These are phyloP conservation scores for Alternaria dauci DNA, from an alignment of 2,329 filamentous ascomycete species.

Conservation along the genomic window DNA sequence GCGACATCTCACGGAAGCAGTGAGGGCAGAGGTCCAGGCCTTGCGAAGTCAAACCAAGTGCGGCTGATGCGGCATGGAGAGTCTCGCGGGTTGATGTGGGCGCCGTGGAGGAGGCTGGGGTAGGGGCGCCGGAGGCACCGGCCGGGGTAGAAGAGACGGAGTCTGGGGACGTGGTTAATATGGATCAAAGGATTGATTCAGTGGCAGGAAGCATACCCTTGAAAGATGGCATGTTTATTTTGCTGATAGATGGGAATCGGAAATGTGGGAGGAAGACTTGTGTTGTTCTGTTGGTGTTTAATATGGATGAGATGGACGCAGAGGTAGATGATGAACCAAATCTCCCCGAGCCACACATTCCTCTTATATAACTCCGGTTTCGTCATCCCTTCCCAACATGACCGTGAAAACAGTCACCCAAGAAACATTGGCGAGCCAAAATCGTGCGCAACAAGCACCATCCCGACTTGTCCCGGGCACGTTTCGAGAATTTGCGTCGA, in stretches of 20 bases:
- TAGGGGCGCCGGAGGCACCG: constrained; percentile 31
- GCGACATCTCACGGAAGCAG: constrained; percentile 38
- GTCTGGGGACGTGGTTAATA: constrained; percentile 22
- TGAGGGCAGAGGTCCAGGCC: constrained; percentile 39
- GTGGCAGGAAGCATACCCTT: constrained; percentile 19
- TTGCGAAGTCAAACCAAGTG: constrained; percentile 27
- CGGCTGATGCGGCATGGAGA: constrained; percentile 32
- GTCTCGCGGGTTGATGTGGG: constrained; percentile 31
- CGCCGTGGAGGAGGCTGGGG: constrained; percentile 25
- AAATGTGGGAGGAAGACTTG: neutral
- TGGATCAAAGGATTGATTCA: neutral
- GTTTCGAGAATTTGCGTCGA: constrained; percentile 26
- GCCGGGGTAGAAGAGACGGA: constrained; percentile 36
- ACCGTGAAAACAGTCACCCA: constrained; percentile 12
- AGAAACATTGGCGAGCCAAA: constrained; percentile 29
- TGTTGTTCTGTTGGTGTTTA: neutral
- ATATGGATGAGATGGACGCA: neutral
- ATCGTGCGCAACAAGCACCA: constrained; percentile 14
- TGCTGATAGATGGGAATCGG: neutral
- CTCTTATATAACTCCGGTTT: constrained; percentile 21
- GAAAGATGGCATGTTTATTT: constrained; percentile 30
- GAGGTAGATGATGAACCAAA: neutral
- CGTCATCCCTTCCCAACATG: constrained; percentile 20
- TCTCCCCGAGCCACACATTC: neutral
- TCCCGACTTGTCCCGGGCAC: constrained; percentile 30